Percentiles rank a stretch among this genome's conserved stretches.
Conservation (phyloP, 305 asterid species). For the Fraxinus albicans region DNA sequence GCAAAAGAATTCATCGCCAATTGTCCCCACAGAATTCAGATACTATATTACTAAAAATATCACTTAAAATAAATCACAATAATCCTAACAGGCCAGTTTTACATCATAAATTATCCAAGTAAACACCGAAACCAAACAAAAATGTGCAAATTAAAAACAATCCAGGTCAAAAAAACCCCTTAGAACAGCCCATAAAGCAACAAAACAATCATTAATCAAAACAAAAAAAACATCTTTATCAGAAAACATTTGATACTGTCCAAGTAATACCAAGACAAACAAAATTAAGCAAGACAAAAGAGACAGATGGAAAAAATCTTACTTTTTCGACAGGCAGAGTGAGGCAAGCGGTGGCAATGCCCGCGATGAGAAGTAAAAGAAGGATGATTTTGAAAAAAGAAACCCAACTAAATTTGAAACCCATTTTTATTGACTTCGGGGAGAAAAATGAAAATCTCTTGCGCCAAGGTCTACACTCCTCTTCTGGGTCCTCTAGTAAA, state of each 20-base stretch:
- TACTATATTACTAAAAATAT: neutral
- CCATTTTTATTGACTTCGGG: constrained; percentile 46
- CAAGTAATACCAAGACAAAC: constrained; percentile 14
- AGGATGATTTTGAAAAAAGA: constrained; percentile 53
- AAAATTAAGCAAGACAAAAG: constrained; percentile 2
- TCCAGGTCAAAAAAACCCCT: neutral
- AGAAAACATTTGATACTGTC: neutral
- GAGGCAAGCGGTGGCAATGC: constrained; percentile 67
- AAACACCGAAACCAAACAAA: neutral
- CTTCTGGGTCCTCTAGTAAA: constrained; percentile 52
- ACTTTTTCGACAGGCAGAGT: constrained; percentile 93
- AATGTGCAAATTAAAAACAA: constrained; percentile 1
- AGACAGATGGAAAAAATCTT: neutral
- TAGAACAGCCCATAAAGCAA: neutral
- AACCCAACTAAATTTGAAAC: constrained; percentile 61
- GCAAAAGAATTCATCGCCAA: neutral
- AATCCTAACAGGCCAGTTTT: constrained; percentile 2
- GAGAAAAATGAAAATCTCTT: constrained; percentile 52
- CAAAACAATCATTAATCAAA: neutral
- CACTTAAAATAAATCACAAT: neutral
- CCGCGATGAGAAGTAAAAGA: constrained; percentile 58
- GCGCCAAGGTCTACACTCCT: constrained; percentile 80
- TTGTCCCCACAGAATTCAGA: neutral
- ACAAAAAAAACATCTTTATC: neutral
- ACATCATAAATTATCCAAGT: neutral